A percentile compares a stretch with the other conserved stretches of the same genome.
Conservation (phyloP, 179 eudicot species). For the Silene vulgaris region DNA sequence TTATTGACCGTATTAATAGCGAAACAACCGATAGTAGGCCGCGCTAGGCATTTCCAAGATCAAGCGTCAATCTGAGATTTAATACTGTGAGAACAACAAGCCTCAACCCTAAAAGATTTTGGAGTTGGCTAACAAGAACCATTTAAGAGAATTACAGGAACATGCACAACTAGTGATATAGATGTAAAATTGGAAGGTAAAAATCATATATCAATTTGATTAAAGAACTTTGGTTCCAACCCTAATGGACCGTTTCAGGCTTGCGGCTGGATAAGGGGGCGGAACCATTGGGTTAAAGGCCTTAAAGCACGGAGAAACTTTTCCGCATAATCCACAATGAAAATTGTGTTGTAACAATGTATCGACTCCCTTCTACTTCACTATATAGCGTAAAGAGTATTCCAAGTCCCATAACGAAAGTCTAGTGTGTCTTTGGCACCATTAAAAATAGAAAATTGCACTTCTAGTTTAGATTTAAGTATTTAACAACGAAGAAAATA, state of each 20-base stretch:
- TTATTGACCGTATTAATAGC: neutral
- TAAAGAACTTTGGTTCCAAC: too few species aligned
- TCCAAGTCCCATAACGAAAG: too few species aligned
- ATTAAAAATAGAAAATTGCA: neutral
- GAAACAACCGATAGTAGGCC: neutral
- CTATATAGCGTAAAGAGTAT: too few species aligned
- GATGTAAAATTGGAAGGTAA: too few species aligned
- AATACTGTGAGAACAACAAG: neutral
- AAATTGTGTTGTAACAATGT: too few species aligned
- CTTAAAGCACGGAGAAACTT: too few species aligned
- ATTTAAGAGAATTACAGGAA: conserved; percentile 5
- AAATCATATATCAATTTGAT: too few species aligned
- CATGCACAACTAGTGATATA: neutral
- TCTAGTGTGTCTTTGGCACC: neutral
- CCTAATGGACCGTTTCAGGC: too few species aligned
- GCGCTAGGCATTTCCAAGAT: neutral
- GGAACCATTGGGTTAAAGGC: too few species aligned
- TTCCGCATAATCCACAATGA: too few species aligned
- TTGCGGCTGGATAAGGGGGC: too few species aligned
- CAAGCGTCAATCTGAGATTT: neutral
- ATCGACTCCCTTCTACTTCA: too few species aligned
- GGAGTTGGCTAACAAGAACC: neutral
- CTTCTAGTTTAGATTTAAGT: neutral
- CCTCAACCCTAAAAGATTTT: neutral
- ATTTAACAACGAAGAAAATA: neutral